A percentile compares a stretch with the other conserved stretches of the same genome.
Evolutionary conservation across 1,284 basidiomycete genomes (phyloP).

Genomic region (Meira nashicola): DNA sequence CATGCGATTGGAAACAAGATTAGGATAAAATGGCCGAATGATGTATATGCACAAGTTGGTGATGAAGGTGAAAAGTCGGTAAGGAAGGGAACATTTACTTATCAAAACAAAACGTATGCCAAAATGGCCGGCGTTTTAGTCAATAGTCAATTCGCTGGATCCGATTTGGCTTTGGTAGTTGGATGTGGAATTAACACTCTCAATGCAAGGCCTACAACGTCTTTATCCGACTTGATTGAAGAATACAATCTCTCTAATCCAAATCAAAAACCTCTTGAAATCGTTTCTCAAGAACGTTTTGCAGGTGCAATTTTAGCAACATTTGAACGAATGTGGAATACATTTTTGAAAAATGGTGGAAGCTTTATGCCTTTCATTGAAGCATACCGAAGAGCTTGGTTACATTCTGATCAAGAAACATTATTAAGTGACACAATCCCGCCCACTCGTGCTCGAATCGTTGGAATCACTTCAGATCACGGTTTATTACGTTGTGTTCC

Average conservation of each 20-base stretch:
- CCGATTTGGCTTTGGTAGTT: constrained; percentile 70
- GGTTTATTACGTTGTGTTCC: constrained; percentile 80
- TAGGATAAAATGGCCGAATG: constrained; percentile 92
- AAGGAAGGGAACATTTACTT: constrained; percentile 55
- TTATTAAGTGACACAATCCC: constrained; percentile 73
- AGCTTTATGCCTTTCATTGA: constrained; percentile 45
- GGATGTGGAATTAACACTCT: constrained; percentile 78
- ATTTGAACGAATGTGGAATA: constrained; percentile 74
- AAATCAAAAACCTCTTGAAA: constrained; percentile 17
- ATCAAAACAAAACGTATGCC: constrained; percentile 35
- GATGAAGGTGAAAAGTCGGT: constrained; percentile 50
- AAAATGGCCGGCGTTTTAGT: constrained; percentile 71
- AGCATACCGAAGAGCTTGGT: constrained; percentile 70
- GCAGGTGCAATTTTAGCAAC: constrained; percentile 70
- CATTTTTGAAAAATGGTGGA: constrained; percentile 61
- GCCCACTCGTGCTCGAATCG: constrained; percentile 68
- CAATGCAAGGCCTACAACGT: constrained; percentile 76
- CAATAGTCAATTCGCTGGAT: constrained; percentile 73
- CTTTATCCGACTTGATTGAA: constrained; percentile 65
- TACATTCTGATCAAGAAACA: constrained; percentile 82
- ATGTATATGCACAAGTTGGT: constrained; percentile 72
- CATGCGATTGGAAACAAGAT: constrained; percentile 60
- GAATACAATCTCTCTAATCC: constrained; percentile 44
- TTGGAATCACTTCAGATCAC: constrained; percentile 79
- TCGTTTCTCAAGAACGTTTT: constrained; percentile 67